phyloP scores from a whole-genome alignment of 306 rosid species.

The Fragaria nilgerrensis region DNA sequence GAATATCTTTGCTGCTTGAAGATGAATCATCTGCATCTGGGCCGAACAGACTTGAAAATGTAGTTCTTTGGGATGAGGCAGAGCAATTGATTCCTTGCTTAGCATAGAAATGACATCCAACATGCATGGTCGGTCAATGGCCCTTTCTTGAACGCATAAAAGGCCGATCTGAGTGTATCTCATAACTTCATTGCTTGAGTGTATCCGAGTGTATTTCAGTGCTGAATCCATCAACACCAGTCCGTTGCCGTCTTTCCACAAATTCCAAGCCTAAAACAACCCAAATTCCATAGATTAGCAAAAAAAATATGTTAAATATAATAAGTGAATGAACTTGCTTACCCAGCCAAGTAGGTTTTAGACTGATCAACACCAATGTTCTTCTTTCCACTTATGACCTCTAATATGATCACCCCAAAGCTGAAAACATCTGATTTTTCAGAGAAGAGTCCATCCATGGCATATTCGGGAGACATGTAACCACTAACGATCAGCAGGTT shows the following conservation, averaged over 20 bases:
- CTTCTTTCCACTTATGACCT: slow-evolving; percentile 13
- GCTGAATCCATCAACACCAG: slow-evolving; percentile 6
- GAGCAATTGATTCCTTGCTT: slow-evolving; percentile 11
- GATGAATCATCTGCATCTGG: slow-evolving; percentile 11
- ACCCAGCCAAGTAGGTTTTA: slow-evolving; percentile 15
- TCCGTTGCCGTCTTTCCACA: slow-evolving; percentile 18
- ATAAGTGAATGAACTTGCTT: neutral
- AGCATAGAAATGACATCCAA: slow-evolving; percentile 3
- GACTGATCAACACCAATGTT: slow-evolving; percentile 17
- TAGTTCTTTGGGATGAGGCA: slow-evolving; percentile 14
- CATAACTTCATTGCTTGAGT: slow-evolving; percentile 11
- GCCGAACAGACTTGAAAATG: slow-evolving; percentile 6
- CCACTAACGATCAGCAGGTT: too few species aligned
- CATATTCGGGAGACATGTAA: slow-evolving; percentile 22
- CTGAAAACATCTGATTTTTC: slow-evolving; percentile 18
- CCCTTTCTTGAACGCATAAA: slow-evolving; percentile 25
- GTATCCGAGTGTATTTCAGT: too few species aligned
- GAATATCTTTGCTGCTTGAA: slow-evolving; percentile 14
- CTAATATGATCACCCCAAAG: slow-evolving; percentile 20
- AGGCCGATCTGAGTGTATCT: slow-evolving; percentile 17
- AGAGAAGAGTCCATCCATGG: slow-evolving; percentile 17
- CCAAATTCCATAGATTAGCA: neutral
- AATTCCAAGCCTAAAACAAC: slow-evolving; percentile 19
- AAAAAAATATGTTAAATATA: neutral
- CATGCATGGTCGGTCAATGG: slow-evolving; percentile 7